Conservation (phyloP, 2,329 filamentous ascomycete genomes). For the Xylogone sp. region DNA sequence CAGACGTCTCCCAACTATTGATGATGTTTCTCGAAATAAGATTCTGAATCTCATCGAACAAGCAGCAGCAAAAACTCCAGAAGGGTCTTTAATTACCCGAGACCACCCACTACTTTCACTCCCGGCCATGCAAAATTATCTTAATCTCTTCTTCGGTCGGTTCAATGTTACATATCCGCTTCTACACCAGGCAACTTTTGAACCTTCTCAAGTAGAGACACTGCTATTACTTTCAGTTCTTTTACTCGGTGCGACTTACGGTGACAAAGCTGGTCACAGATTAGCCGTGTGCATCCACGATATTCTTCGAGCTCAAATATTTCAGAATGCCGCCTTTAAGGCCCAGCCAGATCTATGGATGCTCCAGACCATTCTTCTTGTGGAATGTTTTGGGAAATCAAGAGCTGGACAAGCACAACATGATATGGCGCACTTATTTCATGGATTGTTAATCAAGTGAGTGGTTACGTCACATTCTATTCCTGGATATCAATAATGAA, state of each 20-base stretch:
- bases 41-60: slow-evolving; percentile 48
- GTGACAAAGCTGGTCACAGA: slow-evolving; percentile 53
- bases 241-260: slow-evolving; percentile 59
- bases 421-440: slow-evolving; percentile 59
- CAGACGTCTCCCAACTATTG: slow-evolving; percentile 27
- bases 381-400: slow-evolving; percentile 63
- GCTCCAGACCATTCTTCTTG: slow-evolving; percentile 56
- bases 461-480: slow-evolving; percentile 5
- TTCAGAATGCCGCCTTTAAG: slow-evolving; percentile 53
- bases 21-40: slow-evolving; percentile 36
- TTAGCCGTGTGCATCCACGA: slow-evolving; percentile 60
- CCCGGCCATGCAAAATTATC: slow-evolving; percentile 48
- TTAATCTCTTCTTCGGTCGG: slow-evolving; percentile 55
- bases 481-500: not conserved
- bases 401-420: slow-evolving; percentile 59
- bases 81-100: slow-evolving; percentile 40
- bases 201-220: slow-evolving; percentile 44
- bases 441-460: slow-evolving; percentile 49
- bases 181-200: slow-evolving; percentile 55
- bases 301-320: slow-evolving; percentile 54
- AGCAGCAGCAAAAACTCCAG: slow-evolving; percentile 43
- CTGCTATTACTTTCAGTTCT: slow-evolving; percentile 51
- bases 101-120: slow-evolving; percentile 49
- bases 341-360: slow-evolving; percentile 58
- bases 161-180: slow-evolving; percentile 60